Evolutionary conservation across 306 rosid species (phyloP), one percentile per base, ranked within the genome.

Genomic region (Cicer yamashitae): DNA sequence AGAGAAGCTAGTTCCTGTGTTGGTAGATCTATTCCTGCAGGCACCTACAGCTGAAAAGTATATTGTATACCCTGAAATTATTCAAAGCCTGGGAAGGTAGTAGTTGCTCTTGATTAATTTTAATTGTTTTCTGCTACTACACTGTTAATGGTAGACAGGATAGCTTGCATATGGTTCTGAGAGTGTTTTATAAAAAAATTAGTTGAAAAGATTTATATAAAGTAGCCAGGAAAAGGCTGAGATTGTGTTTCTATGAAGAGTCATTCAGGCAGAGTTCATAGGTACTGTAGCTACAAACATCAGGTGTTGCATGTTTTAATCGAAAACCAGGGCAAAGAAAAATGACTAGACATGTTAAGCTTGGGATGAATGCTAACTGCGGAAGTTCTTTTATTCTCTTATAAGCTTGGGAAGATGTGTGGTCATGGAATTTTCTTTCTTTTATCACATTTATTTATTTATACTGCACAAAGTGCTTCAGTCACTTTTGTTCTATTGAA

Each of bases 11-110:
- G 89, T 94, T 79, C 98, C 97, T 18, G 75, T 89, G 74, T 77
- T 91, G 79, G 89, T 91, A 7, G 94, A 88, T 78, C 98, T 94
- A 85, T 91, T 94, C 71, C 83, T 94, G 74, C 90, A 82, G 79
- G 91, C 96, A 45, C 91, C 97, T 61, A 87, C 78, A 43, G 85
- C 87, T 82, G 96, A 91, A 78, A 94, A 90, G 81, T 82, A 83
- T 74, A 88, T 86, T 69, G 75, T 91, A 76, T 91, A 91, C 88
- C 96, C 98, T 57, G 98, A 94, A 85, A 76, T 94, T 65, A 87
- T 94, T 82, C 98, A 89, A 88, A 79, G 96, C 85, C 88, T 94
- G 7, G 97, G 93, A 84, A 91, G 98, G 98, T 94, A 91, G 84
- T 75, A 63, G 50, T 57, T 71, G 61, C 77, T 70, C 79, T 79